phyloP scores from a whole-genome alignment of 2,329 filamentous ascomycete species.

The Aureobasidium sp. region DNA sequence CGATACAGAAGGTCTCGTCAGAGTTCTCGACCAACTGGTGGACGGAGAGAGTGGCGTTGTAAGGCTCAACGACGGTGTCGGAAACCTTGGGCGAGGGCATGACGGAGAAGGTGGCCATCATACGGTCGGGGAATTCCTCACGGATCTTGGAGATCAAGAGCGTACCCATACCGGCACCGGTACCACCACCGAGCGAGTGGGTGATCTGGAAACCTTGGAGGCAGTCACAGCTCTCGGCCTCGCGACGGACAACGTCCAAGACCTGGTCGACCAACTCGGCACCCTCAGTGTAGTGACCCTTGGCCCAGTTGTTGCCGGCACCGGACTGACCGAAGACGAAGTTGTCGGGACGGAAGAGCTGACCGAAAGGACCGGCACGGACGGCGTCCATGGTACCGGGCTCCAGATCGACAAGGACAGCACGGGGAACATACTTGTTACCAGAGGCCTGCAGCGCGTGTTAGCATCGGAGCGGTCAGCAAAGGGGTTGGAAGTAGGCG shows the following conservation, averaged over 20 bases:
- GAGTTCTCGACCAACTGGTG: slow-evolving; percentile 99
- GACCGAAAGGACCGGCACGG: slow-evolving; percentile 93
- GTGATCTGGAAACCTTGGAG: slow-evolving; percentile 99
- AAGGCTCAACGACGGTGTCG: slow-evolving; percentile 98
- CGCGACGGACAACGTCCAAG: slow-evolving; percentile 94
- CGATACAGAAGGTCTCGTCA: slow-evolving; percentile 99
- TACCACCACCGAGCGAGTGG: slow-evolving; percentile 99
- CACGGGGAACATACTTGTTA: slow-evolving; percentile 99
- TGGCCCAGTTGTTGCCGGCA: slow-evolving; percentile 99
- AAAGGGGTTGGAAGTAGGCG: slow-evolving; percentile 22
- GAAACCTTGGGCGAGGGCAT: slow-evolving; percentile 99
- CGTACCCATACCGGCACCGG: slow-evolving; percentile 99
- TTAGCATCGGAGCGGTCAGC: slow-evolving; percentile 26
- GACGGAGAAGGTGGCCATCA: slow-evolving; percentile 99
- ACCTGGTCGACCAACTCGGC: slow-evolving; percentile 98
- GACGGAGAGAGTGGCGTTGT: slow-evolving; percentile 98
- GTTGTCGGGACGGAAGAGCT: slow-evolving; percentile 99
- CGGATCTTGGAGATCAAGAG: slow-evolving; percentile 99
- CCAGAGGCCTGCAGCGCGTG: slow-evolving; percentile 62
- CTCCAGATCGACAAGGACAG: slow-evolving; percentile 98
- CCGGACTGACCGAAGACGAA: slow-evolving; percentile 99
- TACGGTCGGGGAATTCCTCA: slow-evolving; percentile 99
- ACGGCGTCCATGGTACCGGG: slow-evolving; percentile 99
- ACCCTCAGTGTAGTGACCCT: slow-evolving; percentile 99
- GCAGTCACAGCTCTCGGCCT: slow-evolving; percentile 98